A percentile compares a stretch with the other conserved stretches of the same genome.
Evolutionary conservation across 2,329 filamentous ascomycete genomes (phyloP).

Genomic region (Tricladium varicosporioides): DNA sequence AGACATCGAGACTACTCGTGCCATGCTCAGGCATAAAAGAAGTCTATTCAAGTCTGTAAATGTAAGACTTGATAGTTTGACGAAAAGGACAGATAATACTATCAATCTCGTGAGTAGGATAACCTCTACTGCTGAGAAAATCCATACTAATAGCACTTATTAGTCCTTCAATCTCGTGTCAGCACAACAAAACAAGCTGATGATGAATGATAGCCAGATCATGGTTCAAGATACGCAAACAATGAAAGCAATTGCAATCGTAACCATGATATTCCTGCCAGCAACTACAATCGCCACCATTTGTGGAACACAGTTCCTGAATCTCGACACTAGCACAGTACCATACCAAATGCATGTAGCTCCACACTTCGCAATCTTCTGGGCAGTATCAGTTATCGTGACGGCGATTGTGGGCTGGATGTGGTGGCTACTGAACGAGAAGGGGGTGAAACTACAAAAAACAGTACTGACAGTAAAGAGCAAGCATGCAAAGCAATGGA

Average conservation of each 20-base stretch:
- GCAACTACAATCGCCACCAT: constrained; percentile 38
- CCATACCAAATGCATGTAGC: neutral
- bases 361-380: neutral
- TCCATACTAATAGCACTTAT: neutral
- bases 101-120: constrained; percentile 28
- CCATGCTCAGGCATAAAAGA: constrained; percentile 15
- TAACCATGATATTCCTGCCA: constrained; percentile 40
- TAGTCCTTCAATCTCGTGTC: constrained; percentile 37
- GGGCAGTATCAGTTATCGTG: neutral
- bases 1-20: constrained; percentile 19
- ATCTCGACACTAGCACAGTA: neutral
- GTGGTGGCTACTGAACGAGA: neutral
- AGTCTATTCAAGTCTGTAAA: constrained; percentile 37
- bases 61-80: constrained; percentile 36
- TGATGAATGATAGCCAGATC: constrained; percentile 35
- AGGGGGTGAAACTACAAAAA: too few relatives aligned
- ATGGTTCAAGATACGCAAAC: constrained; percentile 12
- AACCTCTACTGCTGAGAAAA: neutral
- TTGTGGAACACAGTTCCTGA: constrained; percentile 22
- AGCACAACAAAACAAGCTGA: constrained; percentile 37
- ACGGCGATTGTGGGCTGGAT: neutral
- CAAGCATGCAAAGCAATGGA: too few relatives aligned
- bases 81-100: constrained; percentile 37
- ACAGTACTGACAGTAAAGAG: too few relatives aligned
- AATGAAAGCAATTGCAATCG: constrained; percentile 39